These are phyloP conservation scores for Tricholoma sp. DNA, from an alignment of 768 basidiomycete genomes.

Conservation along the genomic window DNA sequence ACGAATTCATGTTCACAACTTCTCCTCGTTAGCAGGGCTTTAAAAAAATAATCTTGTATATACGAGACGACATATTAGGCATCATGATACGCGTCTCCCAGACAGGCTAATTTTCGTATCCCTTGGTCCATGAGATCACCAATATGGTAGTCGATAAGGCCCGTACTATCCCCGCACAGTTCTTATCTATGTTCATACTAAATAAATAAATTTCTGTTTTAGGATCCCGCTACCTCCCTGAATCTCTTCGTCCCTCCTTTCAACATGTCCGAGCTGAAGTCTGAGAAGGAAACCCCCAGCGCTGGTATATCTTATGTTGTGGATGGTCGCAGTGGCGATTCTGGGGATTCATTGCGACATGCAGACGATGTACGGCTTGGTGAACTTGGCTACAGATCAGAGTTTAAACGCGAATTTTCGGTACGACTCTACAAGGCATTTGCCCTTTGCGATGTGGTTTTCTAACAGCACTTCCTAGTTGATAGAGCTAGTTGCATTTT, in stretches of 20 bases:
- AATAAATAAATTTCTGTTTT: not conserved
- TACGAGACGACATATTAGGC: too few relatives aligned
- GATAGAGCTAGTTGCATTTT: constrained; percentile 59
- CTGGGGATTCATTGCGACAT: not conserved
- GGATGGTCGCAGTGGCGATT: not conserved
- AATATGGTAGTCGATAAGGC: too few relatives aligned
- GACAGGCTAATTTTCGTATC: too few relatives aligned
- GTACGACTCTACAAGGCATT: constrained; percentile 37
- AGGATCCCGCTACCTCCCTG: not conserved
- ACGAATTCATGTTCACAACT: too few relatives aligned
- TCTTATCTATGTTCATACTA: too few relatives aligned
- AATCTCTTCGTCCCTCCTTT: not conserved
- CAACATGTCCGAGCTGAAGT: not conserved
- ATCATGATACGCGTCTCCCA: too few relatives aligned
- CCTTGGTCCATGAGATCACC: too few relatives aligned
- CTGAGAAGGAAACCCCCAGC: not conserved
- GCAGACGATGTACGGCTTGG: constrained; percentile 57
- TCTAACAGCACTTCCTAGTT: constrained; percentile 27
- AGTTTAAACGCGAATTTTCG: constrained; percentile 72
- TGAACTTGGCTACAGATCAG: constrained; percentile 63
- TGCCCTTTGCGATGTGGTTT: not conserved
- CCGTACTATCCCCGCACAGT: too few relatives aligned
- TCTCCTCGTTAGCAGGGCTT: too few relatives aligned
- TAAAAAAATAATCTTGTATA: too few relatives aligned
- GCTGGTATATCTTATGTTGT: not conserved